Conservation (phyloP, 2,329 filamentous ascomycete genomes). For the Aspergillus uvarum region DNA sequence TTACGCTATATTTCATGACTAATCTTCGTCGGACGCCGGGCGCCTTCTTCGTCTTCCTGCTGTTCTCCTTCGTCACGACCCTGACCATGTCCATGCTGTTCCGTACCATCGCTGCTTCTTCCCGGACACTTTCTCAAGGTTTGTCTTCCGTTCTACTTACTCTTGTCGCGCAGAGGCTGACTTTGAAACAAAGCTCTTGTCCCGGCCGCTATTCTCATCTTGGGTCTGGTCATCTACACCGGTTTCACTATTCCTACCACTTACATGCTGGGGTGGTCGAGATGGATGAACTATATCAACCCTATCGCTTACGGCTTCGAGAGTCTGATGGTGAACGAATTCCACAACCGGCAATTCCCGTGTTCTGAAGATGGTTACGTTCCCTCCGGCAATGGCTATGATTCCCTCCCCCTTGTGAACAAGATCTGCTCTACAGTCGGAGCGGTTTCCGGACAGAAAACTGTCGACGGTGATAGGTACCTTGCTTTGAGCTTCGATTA, state of each 20-base stretch:
- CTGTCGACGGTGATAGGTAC: slow-evolving; percentile 61
- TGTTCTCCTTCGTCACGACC: slow-evolving; percentile 72
- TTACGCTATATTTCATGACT: slow-evolving; percentile 83
- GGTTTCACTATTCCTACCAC: slow-evolving; percentile 46
- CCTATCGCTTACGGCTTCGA: slow-evolving; percentile 81
- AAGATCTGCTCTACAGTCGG: slow-evolving; percentile 61
- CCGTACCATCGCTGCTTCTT: slow-evolving; percentile 74
- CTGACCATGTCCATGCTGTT: slow-evolving; percentile 85
- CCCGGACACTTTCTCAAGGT: slow-evolving; percentile 58
- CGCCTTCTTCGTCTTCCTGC: slow-evolving; percentile 80
- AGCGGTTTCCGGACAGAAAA: slow-evolving; percentile 52
- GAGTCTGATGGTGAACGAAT: slow-evolving; percentile 79
- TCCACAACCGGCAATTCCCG: slow-evolving; percentile 61
- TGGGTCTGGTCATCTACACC: slow-evolving; percentile 50
- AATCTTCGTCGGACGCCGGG: slow-evolving; percentile 72
- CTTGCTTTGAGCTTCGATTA: slow-evolving; percentile 59
- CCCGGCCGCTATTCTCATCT: slow-evolving; percentile 53
- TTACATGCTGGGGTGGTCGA: slow-evolving; percentile 75
- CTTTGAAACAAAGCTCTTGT: slow-evolving; percentile 50
- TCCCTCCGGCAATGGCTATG: slow-evolving; percentile 44
- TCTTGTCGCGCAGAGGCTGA: background rate
- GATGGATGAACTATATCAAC: slow-evolving; percentile 80
- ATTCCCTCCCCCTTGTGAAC: slow-evolving; percentile 32
- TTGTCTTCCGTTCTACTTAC: background rate
- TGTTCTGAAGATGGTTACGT: slow-evolving; percentile 44